Conservation (phyloP, 768 basidiomycete genomes). For the Gymnopilus junonius region DNA sequence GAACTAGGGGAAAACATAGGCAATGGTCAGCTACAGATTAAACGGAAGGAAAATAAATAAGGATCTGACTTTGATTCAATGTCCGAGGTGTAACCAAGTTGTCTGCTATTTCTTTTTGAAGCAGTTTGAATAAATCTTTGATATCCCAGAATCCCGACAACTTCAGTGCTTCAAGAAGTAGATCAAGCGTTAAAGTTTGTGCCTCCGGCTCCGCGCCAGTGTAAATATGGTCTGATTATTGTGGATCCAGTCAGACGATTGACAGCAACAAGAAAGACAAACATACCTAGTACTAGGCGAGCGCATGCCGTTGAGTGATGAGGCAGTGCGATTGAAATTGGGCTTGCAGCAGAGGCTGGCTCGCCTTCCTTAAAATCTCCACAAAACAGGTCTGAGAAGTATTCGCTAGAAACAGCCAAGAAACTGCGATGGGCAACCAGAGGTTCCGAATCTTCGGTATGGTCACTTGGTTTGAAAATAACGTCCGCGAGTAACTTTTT, state of each 20-base stretch:
- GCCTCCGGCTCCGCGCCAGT: constrained; percentile 21
- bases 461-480: constrained; percentile 29
- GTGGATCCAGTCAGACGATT: not conserved
- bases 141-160: constrained; percentile 33
- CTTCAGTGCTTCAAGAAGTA: constrained; percentile 30
- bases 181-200: constrained; percentile 6
- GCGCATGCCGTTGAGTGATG: constrained; percentile 27
- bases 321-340: constrained; percentile 10
- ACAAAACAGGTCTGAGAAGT: constrained; percentile 35
- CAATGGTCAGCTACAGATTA: not conserved
- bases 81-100: constrained; percentile 34
- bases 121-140: constrained; percentile 24
- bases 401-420: constrained; percentile 37
- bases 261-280: not conserved
- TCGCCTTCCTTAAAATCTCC: constrained; percentile 27
- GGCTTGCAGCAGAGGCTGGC: constrained; percentile 16
- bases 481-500: constrained; percentile 40
- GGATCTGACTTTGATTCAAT: constrained; percentile 26
- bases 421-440: constrained; percentile 45
- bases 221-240: constrained; percentile 35
- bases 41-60: not conserved
- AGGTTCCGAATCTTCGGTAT: constrained; percentile 13
- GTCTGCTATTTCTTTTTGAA: constrained; percentile 32
- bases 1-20: constrained; percentile 22
- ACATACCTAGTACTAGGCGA: constrained; percentile 32